Evolutionary conservation across 768 basidiomycete species (phyloP), one percentile per base, ranked within the genome.

Genomic region (Sutorius australiensis): DNA sequence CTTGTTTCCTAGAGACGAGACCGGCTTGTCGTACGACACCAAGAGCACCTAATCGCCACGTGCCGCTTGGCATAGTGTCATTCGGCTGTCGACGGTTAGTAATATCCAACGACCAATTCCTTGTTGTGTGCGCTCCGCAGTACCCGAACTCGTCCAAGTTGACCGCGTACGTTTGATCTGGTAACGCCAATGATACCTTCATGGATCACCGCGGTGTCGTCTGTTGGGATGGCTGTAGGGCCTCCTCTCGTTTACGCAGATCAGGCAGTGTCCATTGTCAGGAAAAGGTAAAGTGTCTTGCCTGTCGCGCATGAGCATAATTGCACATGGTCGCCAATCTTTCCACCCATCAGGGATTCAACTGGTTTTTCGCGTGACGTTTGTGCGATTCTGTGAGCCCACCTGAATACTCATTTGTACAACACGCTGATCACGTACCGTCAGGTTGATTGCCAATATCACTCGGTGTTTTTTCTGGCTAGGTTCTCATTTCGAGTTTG

Each of bases 391-490:
- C 71, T 93, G 83, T 89, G 55, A 68, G 73, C 70, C 53, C 34
- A 10, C 17, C 17, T 36, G 33, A 38, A 47, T 32, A 41, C 36
- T 13, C 48, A 27, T 55, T 37, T 31, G 24, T 37, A 40, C 27
- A 36, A 43, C 41, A 21, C 39, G 46, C 54, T 63, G 45, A 65
- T 17, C 21, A 34, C 54, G 48, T 46, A 37, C 48, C 50, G 38
- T 24, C 48, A 90, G 89, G 60, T 75, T 92, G 31, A 76, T 89
- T 54, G 89, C 90, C 46, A 93, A 93, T 68, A 90, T 92, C 48
- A 86, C 87, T 24, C 79, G 91, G 63, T 93, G 91, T 68, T 93
- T 92, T 76, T 93, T 92, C 72, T 93, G 91, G 91, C 72, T 93
- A 33, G 91, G 91, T 50, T 75, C 84, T 36, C 87, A 64, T 48